These are phyloP conservation scores for Choanephora cucurbitarum DNA, from an alignment of 371 early-diverging fungal genomes.

Conservation along the genomic window DNA sequence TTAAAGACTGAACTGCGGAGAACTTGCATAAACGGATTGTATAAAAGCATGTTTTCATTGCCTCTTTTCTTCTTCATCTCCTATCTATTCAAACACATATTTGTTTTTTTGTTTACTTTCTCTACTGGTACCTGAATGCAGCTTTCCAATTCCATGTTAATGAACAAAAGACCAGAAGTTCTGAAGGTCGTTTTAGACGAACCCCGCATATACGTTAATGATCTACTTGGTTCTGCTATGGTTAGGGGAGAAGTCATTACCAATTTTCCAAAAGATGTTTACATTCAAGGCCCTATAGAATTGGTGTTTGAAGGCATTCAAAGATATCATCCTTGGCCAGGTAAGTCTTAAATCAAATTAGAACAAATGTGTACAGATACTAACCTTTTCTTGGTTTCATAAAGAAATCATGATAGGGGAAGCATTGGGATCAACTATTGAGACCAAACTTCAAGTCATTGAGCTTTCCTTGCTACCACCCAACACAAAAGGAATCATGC, in stretches of 20 bases:
- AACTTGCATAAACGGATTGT: no score
- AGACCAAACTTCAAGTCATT: constrained; percentile 37
- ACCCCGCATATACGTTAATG: constrained; percentile 34
- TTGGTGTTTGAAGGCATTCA: constrained; percentile 45
- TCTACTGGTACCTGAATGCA: neutral
- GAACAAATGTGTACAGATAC: neutral
- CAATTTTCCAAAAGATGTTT: constrained; percentile 36
- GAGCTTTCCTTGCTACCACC: constrained; percentile 44
- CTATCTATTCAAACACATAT: no score
- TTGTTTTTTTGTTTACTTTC: no score
- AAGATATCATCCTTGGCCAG: constrained; percentile 39
- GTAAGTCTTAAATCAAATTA: constrained; percentile 22
- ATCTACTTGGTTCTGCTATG: constrained; percentile 35
- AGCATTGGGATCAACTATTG: constrained; percentile 27
- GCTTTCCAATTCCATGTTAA: neutral
- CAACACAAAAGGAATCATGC: constrained; percentile 42
- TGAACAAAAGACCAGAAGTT: constrained; percentile 12
- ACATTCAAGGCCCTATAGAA: constrained; percentile 45
- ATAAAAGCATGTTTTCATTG: no score
- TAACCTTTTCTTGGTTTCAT: neutral
- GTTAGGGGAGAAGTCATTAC: constrained; percentile 49
- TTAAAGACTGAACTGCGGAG: no score
- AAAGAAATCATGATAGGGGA: constrained; percentile 35
- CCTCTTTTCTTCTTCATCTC: no score
- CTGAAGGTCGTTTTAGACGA: constrained; percentile 40